Percentiles rank a stretch among this genome's conserved stretches.
Evolutionary conservation across 1,139 yeast genomes (phyloP).

Genomic region (Keqinozyma sinolaborantium): DNA sequence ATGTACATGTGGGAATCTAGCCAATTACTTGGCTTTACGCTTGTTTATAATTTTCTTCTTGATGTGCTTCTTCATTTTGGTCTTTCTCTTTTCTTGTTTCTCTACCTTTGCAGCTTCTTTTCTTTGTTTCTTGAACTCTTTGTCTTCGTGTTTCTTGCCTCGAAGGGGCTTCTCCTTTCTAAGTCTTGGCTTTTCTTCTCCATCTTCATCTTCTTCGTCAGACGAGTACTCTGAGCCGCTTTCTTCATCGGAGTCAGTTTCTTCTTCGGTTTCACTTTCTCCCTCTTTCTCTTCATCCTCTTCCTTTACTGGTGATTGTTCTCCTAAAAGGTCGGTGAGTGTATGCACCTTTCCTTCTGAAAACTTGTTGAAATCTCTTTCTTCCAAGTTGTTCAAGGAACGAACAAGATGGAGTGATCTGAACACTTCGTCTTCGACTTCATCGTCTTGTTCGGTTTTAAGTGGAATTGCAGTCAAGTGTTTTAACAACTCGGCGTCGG

Average conservation of each 20-base stretch:
- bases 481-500: constrained; percentile 34
- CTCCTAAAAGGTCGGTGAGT: constrained; percentile 48
- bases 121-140: constrained; percentile 78
- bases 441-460: constrained; percentile 50
- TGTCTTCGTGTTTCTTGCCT: constrained; percentile 80
- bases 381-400: constrained; percentile 69
- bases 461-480: constrained; percentile 47
- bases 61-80: constrained; percentile 86
- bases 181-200: constrained; percentile 17
- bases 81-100: constrained; percentile 83
- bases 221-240: constrained; percentile 27
- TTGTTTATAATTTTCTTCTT: constrained; percentile 77
- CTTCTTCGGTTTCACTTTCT: constrained; percentile 16
- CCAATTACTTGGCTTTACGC: constrained; percentile 24
- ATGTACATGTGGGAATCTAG: not conserved
- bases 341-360: constrained; percentile 79
- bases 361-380: constrained; percentile 83
- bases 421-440: constrained; percentile 77
- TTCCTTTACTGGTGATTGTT: constrained; percentile 1
- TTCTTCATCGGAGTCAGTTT: constrained; percentile 29
- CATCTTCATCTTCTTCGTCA: constrained; percentile 22
- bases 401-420: constrained; percentile 83
- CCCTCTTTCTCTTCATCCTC: constrained; percentile 12
- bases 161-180: constrained; percentile 35
- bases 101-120: constrained; percentile 82